Base-by-base conservation (phyloP, 768 basidiomycete species). In the Suillus decipiens region DNA sequence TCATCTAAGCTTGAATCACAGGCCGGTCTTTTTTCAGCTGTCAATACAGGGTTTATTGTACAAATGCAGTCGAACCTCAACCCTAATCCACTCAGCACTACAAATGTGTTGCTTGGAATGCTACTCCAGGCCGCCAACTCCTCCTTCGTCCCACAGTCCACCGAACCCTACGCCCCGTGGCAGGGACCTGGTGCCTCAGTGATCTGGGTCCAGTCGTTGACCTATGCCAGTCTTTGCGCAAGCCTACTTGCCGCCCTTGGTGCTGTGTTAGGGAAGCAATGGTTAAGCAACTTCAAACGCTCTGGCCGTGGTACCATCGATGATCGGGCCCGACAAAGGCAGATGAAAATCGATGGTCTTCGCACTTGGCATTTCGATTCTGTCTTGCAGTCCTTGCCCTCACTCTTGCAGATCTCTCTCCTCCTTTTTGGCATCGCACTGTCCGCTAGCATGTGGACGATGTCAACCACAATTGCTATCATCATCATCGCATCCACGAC, bases 11-110 rank as follows among this genome's bases (percentile, higher is more conserved):
- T 19, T 33, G 31, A 11, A 51, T 51, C 50, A 33, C 37, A 67
- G 66, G 66, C 66, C 36, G 63, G 67, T 47, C 36, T 67, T 19
- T 67, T 67, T 37, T 67, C 67, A 2, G 66, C 63, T 31, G 67
- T 67, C 51, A 53, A 58, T 19, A 61, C 67, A 1, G 41, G 67
- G 39, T 67, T 67, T 28, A 59, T 67, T 5, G 10, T 67, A 22
- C 36, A 36, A 11, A 36, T 67, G 62, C 57, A 67, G 48, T 36
- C 67, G 24, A 60, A 36, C 7, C 59, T 67, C 19, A 58, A 11
- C 50, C 67, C 66, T 12, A 42, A 67, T 39, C 66, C 66, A 31
- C 43, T 39, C 41, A 34, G 24, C 22, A 68, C 62, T 12, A 64
- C 67, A n/a, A 48, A 62, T 24, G 66, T 36, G 12, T 62, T 67